Conservation (phyloP, 1,284 basidiomycete genomes). For the Sanghuangporus sanghuang region DNA sequence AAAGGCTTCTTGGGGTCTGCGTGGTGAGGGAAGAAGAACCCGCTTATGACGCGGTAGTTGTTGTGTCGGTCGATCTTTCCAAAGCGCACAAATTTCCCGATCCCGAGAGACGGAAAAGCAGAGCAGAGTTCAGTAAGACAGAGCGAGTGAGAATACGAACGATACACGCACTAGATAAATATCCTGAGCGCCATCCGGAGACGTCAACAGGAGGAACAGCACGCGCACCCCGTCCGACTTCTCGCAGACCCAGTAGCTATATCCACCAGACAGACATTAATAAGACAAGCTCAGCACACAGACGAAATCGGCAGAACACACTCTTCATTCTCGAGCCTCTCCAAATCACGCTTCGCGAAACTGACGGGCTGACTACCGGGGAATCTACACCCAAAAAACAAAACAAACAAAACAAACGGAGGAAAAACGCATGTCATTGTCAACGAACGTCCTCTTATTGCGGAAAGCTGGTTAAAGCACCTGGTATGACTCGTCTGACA, state of each 20-base stretch:
- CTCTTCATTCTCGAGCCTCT: constrained; percentile 80
- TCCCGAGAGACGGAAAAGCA: neutral
- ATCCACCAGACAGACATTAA: neutral
- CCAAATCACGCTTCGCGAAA: constrained; percentile 67
- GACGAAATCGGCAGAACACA: constrained; percentile 28
- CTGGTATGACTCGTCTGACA: constrained; percentile 47
- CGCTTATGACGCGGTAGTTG: constrained; percentile 67
- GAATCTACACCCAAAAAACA: constrained; percentile 48
- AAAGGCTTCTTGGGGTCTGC: constrained; percentile 62
- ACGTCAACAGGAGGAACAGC: constrained; percentile 78
- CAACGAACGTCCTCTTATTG: neutral
- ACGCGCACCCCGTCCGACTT: constrained; percentile 98
- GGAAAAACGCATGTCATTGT: neutral
- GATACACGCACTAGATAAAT: constrained; percentile 69
- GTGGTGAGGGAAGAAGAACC: constrained; percentile 87
- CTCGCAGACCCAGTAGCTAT: constrained; percentile 98
- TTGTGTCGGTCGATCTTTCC: constrained; percentile 93
- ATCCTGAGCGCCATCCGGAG: constrained; percentile 62
- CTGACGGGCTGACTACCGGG: constrained; percentile 93
- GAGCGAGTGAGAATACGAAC: neutral
- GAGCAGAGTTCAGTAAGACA: neutral
- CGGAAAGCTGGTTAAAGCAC: neutral
- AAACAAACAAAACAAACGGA: neutral
- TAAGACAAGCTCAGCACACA: neutral
- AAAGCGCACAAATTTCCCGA: neutral